Conservation (phyloP, 306 rosid species). For the Dryas drummondii region DNA sequence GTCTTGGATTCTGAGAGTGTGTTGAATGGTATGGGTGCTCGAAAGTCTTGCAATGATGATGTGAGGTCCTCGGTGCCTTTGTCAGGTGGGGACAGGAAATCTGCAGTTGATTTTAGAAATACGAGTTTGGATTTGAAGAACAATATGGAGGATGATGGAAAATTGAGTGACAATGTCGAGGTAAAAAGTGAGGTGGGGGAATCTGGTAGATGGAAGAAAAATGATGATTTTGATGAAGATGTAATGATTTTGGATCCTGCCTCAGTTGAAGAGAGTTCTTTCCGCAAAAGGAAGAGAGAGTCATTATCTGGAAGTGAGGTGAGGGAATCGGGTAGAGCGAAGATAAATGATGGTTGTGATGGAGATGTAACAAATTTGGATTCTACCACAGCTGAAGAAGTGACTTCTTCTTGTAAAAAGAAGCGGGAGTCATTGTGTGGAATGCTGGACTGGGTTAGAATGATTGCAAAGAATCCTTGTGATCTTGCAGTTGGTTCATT, state of each 20-base stretch:
- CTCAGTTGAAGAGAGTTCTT: constrained; percentile 24
- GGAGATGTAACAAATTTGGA: constrained; percentile 33
- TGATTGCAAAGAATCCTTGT: constrained; percentile 57
- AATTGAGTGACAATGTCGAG: constrained; percentile 7
- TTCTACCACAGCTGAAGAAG: constrained; percentile 22
- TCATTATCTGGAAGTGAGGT: constrained; percentile 28
- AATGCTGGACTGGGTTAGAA: constrained; percentile 54
- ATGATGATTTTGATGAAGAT: constrained; percentile 16
- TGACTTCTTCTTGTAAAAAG: constrained; percentile 14
- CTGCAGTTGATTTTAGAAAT: neutral
- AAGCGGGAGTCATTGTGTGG: constrained; percentile 35
- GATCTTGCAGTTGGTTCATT: constrained; percentile 52
- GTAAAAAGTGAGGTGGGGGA: constrained; percentile 27
- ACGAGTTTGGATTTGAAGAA: neutral
- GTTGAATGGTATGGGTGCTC: neutral
- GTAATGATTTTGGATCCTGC: constrained; percentile 36
- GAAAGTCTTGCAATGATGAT: constrained; percentile 9
- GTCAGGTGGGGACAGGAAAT: constrained; percentile 9
- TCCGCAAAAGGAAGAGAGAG: constrained; percentile 32
- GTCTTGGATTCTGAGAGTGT: constrained; percentile 22
- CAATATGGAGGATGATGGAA: constrained; percentile 3
- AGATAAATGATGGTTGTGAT: constrained; percentile 8
- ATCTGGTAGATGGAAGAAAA: constrained; percentile 23
- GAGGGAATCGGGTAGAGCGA: constrained; percentile 23
- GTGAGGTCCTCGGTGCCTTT: neutral